Evolutionary conservation across 495 filamentous ascomycete genomes (phyloP).

Genomic region (Emericellopsis terricola): DNA sequence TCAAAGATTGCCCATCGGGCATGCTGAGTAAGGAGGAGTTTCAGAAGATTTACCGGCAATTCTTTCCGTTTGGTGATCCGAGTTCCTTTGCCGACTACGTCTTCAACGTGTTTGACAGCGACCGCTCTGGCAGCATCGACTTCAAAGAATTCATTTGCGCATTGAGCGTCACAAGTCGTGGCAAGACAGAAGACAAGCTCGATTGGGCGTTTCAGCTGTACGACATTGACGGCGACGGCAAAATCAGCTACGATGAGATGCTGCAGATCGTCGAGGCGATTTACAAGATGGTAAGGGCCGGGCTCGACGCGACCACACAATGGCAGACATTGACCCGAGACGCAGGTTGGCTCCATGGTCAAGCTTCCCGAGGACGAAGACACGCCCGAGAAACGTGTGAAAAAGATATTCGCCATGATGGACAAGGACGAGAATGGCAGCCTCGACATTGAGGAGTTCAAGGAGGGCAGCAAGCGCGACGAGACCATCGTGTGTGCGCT

Average conservation of each 20-base stretch:
- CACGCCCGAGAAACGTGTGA: constrained; percentile 93
- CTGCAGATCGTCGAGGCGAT: constrained; percentile 95
- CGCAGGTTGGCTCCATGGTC: constrained; percentile 93
- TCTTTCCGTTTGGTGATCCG: constrained; percentile 97
- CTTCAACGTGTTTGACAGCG: constrained; percentile 96
- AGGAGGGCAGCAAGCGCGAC: constrained; percentile 94
- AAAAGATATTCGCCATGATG: constrained; percentile 99
- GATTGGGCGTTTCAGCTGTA: constrained; percentile 99
- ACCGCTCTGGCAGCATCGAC: constrained; percentile 93
- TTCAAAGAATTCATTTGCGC: constrained; percentile 99
- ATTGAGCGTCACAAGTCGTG: constrained; percentile 85
- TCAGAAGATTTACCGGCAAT: constrained; percentile 98
- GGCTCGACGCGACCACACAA: not conserved
- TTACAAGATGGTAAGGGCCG: constrained; percentile 82
- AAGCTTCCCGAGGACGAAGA: constrained; percentile 97
- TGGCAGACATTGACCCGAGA: not conserved
- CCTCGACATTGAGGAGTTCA: constrained; percentile 90
- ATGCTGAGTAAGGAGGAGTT: constrained; percentile 96
- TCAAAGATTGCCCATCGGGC: constrained; percentile 93
- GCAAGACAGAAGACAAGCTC: constrained; percentile 98
- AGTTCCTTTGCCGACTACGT: constrained; percentile 96
- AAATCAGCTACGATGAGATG: constrained; percentile 99
- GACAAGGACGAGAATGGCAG: constrained; percentile 98
- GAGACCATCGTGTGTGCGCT: constrained; percentile 98
- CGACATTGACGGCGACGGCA: constrained; percentile 96